Evolutionary conservation across 768 basidiomycete genomes (phyloP).

Genomic region (Boletus insuetus): DNA sequence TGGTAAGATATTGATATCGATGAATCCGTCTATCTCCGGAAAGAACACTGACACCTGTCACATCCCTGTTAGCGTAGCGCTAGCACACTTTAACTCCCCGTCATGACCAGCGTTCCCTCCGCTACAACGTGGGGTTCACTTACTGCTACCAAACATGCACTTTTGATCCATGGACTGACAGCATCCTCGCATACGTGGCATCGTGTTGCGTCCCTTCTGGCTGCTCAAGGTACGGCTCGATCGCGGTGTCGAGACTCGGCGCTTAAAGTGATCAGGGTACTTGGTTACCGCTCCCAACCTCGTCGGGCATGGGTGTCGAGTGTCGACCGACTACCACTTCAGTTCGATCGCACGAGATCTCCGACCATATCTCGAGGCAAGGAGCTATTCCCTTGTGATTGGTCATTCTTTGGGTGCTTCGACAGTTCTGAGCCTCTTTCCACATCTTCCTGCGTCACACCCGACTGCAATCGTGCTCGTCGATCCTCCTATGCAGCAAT

Average conservation of each 20-base stretch:
- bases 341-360: slow-evolving; percentile 16
- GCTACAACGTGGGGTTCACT: slow-evolving; percentile 23
- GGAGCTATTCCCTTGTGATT: slow-evolving; percentile 12
- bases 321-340: slow-evolving; percentile 10
- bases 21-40: slow-evolving; percentile 33
- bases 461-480: slow-evolving; percentile 18
- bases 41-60: too few relatives aligned
- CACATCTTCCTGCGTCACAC: slow-evolving; percentile 1
- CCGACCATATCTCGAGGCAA: slow-evolving; percentile 13
- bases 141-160: slow-evolving; percentile 20
- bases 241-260: background rate
- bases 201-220: slow-evolving; percentile 7
- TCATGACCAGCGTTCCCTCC: slow-evolving; percentile 18
- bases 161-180: slow-evolving; percentile 26
- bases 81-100: too few relatives aligned
- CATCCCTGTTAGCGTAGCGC: too few relatives aligned
- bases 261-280: slow-evolving; percentile 13
- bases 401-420: slow-evolving; percentile 20
- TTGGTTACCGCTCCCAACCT: slow-evolving; percentile 24
- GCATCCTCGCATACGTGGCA: background rate
- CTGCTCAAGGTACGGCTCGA: slow-evolving; percentile 9
- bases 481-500: slow-evolving; percentile 11
- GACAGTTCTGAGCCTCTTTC: slow-evolving; percentile 7
- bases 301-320: slow-evolving; percentile 15
- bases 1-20: too few relatives aligned